Percentiles rank a stretch among this genome's conserved stretches.
phyloP scores from a whole-genome alignment of 2,329 filamentous ascomycete species.

The Teratosphaeria viscida region DNA sequence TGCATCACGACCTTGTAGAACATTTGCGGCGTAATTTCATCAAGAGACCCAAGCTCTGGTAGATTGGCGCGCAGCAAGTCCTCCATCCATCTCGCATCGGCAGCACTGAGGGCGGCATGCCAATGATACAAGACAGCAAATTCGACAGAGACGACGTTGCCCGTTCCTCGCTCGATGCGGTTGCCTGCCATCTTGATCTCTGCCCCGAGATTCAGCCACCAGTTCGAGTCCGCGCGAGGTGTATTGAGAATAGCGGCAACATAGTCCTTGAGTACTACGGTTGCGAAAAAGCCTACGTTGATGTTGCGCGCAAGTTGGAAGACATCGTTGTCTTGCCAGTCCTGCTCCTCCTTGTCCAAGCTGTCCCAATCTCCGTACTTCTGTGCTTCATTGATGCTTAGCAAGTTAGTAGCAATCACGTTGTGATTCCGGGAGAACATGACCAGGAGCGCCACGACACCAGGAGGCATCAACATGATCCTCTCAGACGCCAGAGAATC shows the following conservation, averaged over 20 bases:
- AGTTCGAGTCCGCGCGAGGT: constrained; percentile 35
- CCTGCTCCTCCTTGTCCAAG: constrained; percentile 27
- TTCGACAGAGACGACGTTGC: constrained; percentile 37
- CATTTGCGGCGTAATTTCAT: constrained; percentile 33
- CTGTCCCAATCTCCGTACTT: constrained; percentile 33
- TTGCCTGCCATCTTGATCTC: constrained; percentile 34
- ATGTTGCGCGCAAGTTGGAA: constrained; percentile 39
- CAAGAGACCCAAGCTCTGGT: constrained; percentile 32
- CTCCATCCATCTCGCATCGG: constrained; percentile 39
- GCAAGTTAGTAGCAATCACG: constrained; percentile 30
- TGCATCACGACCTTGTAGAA: constrained; percentile 34
- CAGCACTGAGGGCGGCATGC: constrained; percentile 36
- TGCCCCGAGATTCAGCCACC: constrained; percentile 35
- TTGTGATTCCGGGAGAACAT: constrained; percentile 41
- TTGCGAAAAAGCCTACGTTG: constrained; percentile 39
- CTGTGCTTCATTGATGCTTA: constrained; percentile 34
- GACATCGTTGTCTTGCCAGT: constrained; percentile 39
- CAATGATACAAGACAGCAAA: constrained; percentile 40
- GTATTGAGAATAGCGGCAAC: constrained; percentile 39
- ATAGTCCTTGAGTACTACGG: constrained; percentile 37
- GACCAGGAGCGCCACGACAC: constrained; percentile 32
- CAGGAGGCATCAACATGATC: constrained; percentile 40
- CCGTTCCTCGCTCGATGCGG: constrained; percentile 33
- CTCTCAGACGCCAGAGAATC: constrained; percentile 36
- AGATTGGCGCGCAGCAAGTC: constrained; percentile 24